Percentiles rank a stretch among this genome's conserved stretches.
These are phyloP conservation scores for Populus tomentosa DNA, from an alignment of 441 rosid species.

Conservation along the genomic window DNA sequence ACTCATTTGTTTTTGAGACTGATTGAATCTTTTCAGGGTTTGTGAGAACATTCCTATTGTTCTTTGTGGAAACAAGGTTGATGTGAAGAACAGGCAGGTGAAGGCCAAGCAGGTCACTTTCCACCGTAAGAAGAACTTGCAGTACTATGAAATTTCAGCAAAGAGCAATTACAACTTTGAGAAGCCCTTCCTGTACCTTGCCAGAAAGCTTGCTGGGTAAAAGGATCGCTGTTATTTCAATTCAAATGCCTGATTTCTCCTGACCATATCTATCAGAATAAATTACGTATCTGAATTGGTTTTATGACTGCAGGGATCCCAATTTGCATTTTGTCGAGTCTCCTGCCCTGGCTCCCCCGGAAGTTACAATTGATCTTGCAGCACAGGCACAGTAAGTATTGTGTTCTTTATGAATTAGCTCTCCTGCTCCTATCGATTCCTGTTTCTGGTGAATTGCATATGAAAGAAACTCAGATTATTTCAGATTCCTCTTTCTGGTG, in stretches of 20 bases:
- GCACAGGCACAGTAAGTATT: conserved; percentile 52
- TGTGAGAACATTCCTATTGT: conserved; percentile 87
- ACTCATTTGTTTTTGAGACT: neutral
- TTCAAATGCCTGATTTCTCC: neutral
- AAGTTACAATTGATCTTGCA: conserved; percentile 49
- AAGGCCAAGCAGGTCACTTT: conserved; percentile 91
- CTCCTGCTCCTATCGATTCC: too few relatives aligned
- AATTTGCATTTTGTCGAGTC: conserved; percentile 56
- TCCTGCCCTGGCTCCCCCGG: conserved; percentile 58
- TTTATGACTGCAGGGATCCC: conserved; percentile 32
- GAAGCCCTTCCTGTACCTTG: conserved; percentile 90
- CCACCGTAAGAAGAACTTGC: conserved; percentile 86
- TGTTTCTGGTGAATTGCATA: neutral
- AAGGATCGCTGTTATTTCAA: neutral
- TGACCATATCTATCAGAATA: neutral
- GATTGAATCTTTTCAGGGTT: conserved; percentile 32
- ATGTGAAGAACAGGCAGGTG: conserved; percentile 90
- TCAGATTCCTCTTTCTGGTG: too few relatives aligned
- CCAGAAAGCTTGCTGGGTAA: conserved; percentile 90
- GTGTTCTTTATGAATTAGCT: neutral
- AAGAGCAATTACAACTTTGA: conserved; percentile 90
- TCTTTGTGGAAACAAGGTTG: conserved; percentile 79
- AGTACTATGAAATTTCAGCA: conserved; percentile 81
- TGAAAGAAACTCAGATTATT: neutral
- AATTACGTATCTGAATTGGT: neutral